Evolutionary conservation across 2,329 filamentous ascomycete genomes (phyloP).

Genomic region (Dactylellina cionopaga): DNA sequence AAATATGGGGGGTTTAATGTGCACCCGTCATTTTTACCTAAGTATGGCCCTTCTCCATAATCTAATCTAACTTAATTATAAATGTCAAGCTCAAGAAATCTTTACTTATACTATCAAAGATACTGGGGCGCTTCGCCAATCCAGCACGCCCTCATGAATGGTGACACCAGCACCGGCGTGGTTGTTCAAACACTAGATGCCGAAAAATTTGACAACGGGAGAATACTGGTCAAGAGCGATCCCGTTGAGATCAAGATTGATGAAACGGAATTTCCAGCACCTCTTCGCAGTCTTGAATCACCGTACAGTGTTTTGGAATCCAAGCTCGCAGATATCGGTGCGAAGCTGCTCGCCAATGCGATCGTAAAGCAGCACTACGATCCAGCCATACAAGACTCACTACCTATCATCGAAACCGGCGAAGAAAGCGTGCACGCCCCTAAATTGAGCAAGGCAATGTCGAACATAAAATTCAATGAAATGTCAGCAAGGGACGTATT

Average conservation of each 20-base stretch:
- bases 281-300: slow-evolving; percentile 67
- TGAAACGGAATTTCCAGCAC: slow-evolving; percentile 63
- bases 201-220: slow-evolving; percentile 79
- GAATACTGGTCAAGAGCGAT: slow-evolving; percentile 74
- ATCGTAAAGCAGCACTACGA: slow-evolving; percentile 73
- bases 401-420: slow-evolving; percentile 60
- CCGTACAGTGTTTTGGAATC: slow-evolving; percentile 65
- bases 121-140: slow-evolving; percentile 87
- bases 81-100: slow-evolving; percentile 8
- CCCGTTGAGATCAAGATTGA: slow-evolving; percentile 9
- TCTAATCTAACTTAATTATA: not conserved
- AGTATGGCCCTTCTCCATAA: slow-evolving; percentile 65
- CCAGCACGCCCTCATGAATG: slow-evolving; percentile 79
- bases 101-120: no score
- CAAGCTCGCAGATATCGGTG: slow-evolving; percentile 72
- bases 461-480: slow-evolving; percentile 36
- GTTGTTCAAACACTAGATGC: slow-evolving; percentile 87
- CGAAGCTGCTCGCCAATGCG: slow-evolving; percentile 74
- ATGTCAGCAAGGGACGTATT: slow-evolving; percentile 20
- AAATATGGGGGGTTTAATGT: slow-evolving; percentile 91
- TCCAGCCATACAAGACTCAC: slow-evolving; percentile 63
- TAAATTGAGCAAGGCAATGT: slow-evolving; percentile 21
- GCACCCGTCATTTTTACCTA: slow-evolving; percentile 88
- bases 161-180: slow-evolving; percentile 73
- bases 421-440: slow-evolving; percentile 65